These are phyloP conservation scores for Gentiana dahurica DNA, from an alignment of 257 asterid species.

Conservation along the genomic window DNA sequence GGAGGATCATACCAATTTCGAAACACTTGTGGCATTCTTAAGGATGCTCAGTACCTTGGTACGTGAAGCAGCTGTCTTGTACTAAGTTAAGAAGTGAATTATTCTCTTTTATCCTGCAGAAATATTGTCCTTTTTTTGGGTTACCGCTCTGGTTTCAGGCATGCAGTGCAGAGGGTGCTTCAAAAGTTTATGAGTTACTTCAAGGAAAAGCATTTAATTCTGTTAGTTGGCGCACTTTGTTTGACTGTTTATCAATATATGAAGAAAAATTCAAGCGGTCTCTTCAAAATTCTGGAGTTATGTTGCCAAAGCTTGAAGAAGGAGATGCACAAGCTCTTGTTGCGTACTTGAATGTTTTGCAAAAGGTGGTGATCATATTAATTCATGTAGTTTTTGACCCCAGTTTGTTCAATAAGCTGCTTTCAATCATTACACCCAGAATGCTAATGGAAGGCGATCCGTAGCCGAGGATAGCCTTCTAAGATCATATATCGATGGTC, in stretches of 20 bases:
- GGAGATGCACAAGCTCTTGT: conserved; percentile 96
- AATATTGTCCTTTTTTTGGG: conserved; percentile 10
- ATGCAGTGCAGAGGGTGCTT: conserved; percentile 74
- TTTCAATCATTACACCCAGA: too few species aligned
- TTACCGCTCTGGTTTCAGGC: conserved; percentile 50
- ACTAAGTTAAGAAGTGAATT: neutral
- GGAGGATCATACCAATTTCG: conserved; percentile 85
- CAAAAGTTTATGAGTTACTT: conserved; percentile 88
- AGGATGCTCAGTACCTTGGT: conserved; percentile 90
- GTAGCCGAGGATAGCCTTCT: too few species aligned
- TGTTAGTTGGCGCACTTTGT: conserved; percentile 85
- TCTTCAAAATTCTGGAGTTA: conserved; percentile 69
- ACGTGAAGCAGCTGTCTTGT: conserved; percentile 15
- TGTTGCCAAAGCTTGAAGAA: conserved; percentile 80
- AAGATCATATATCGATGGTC: too few species aligned
- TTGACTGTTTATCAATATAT: conserved; percentile 74
- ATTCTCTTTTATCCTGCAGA: neutral
- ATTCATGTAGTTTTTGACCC: neutral
- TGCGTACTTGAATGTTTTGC: conserved; percentile 83
- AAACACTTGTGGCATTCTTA: conserved; percentile 89
- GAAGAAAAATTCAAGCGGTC: conserved; percentile 84
- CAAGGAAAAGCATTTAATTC: conserved; percentile 80
- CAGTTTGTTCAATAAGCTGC: neutral
- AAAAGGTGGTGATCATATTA: conserved; percentile 36
- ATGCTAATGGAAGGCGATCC: too few species aligned